phyloP scores from a whole-genome alignment of 148 eudicot species.

The Rhododendron mucronatum region DNA sequence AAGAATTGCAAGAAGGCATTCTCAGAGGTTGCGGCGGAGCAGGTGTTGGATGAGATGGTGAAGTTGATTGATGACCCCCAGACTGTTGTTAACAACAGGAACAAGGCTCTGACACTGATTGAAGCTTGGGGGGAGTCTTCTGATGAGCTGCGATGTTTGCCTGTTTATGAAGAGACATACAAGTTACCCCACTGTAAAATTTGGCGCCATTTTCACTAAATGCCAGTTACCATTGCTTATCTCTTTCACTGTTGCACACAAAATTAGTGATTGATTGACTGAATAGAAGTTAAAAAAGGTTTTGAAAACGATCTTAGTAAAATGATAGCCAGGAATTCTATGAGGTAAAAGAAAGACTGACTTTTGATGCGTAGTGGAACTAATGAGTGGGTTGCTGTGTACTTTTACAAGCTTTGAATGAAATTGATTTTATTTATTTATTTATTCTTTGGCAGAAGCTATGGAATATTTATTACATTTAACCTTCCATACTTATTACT shows the following conservation, averaged over 20 bases:
- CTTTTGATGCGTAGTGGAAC: not conserved
- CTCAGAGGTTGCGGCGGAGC: slow-evolving; percentile 93
- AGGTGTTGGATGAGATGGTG: slow-evolving; percentile 98
- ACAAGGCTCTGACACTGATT: slow-evolving; percentile 73
- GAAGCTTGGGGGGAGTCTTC: slow-evolving; percentile 99
- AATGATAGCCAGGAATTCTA: not conserved
- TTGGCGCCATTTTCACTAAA: not conserved
- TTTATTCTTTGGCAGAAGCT: not conserved
- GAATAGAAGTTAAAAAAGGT: not conserved
- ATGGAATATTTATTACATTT: not conserved
- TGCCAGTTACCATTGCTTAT: not conserved
- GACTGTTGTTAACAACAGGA: slow-evolving; percentile 86
- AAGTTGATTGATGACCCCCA: slow-evolving; percentile 97
- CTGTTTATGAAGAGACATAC: slow-evolving; percentile 97
- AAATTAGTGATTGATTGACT: not conserved
- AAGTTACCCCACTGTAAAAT: slow-evolving; percentile 31
- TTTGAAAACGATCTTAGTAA: not conserved
- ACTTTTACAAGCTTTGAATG: not conserved
- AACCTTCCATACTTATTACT: not conserved
- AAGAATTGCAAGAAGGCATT: slow-evolving; percentile 98
- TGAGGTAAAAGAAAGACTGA: not conserved
- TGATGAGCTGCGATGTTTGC: slow-evolving; percentile 87
- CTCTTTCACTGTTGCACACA: not conserved
- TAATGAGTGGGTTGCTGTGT: not conserved
- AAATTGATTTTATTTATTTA: not conserved